A percentile compares a stretch with the other conserved stretches of the same genome.
Evolutionary conservation across 2,329 filamentous ascomycete species (phyloP).

Genomic region (Diaporthe sp.): DNA sequence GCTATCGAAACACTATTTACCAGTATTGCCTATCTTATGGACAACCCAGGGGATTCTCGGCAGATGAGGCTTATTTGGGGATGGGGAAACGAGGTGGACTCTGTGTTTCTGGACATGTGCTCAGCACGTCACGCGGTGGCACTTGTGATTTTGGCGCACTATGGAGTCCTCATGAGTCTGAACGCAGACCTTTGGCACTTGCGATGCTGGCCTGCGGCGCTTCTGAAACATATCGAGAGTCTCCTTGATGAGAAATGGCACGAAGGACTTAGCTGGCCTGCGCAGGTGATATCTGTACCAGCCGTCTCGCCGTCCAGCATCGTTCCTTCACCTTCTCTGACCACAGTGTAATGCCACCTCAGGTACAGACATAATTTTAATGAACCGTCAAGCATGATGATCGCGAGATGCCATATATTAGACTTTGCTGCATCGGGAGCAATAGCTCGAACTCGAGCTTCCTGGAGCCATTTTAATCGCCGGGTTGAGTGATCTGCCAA

Average conservation of each 20-base stretch:
- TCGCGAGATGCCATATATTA: not conserved
- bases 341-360: not conserved
- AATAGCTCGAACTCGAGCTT: not conserved
- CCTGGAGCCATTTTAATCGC: not conserved
- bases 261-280: not conserved
- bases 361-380: not conserved
- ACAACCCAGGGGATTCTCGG: not conserved
- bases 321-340: not conserved
- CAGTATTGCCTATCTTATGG: not conserved
- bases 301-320: not conserved
- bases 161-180: not conserved
- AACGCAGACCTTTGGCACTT: slow-evolving; percentile 8
- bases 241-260: not conserved
- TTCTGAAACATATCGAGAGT: not conserved
- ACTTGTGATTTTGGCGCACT: slow-evolving; percentile 13
- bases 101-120: slow-evolving; percentile 4
- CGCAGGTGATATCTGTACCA: not conserved
- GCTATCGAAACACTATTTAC: not conserved
- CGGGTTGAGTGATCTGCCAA: not conserved
- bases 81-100: slow-evolving; percentile 1
- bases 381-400: not conserved
- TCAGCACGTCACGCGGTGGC: not conserved
- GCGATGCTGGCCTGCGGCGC: not conserved
- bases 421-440: not conserved
- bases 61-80: slow-evolving; percentile 5